Base-by-base conservation (phyloP, 2,329 filamentous ascomycete genomes). In the Ceratocystis papillata region DNA sequence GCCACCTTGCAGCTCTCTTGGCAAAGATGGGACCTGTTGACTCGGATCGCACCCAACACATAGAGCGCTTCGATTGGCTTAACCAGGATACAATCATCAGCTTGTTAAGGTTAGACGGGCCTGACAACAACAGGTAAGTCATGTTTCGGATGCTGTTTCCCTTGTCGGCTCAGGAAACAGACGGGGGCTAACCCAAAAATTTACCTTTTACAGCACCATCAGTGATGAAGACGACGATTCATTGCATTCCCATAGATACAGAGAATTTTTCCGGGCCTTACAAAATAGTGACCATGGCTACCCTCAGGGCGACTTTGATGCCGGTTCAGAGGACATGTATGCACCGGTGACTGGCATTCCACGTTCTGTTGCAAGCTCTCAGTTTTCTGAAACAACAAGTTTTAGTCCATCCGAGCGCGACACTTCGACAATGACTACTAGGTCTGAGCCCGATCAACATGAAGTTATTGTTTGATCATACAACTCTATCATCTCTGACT, bases 31-130 rank as follows among this genome's bases (percentile, higher is more conserved):
- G 63, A n/a, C 66, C 66, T 10, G 63, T 67, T 17, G 22, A 60
- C 33, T 8, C 46, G 10, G 25, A 63, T 45, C 44, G 63, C 3
- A 33, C 22, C 17, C 22, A 33, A 10, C 50, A 30, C n/a, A 46
- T 67, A 33, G 66, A 67, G 59, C 66, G 57, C 17, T 64, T 67
- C 46, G 57, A 61, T 12, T 67, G 63, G 57, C 63, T 67, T n/a
- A 61, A 45, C 12, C 65, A 66, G 10, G 53, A 65, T 33, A 44
- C 37, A 22, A 22, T 65, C n/a, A 20, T 60, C 1, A 45, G 3
- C 41, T 20, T 65, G 12, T 25, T 63, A 5, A 33, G 17, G 22
- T 41, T 28, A 17, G 63, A 65, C 25, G 63, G 55, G 41, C 20
- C 20, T 60, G 37, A 37, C 12, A 57, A 15, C 12, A 41, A 59